These are phyloP conservation scores for Rostrohypoxylon terebratum DNA, from an alignment of 495 filamentous ascomycete genomes.

Conservation along the genomic window DNA sequence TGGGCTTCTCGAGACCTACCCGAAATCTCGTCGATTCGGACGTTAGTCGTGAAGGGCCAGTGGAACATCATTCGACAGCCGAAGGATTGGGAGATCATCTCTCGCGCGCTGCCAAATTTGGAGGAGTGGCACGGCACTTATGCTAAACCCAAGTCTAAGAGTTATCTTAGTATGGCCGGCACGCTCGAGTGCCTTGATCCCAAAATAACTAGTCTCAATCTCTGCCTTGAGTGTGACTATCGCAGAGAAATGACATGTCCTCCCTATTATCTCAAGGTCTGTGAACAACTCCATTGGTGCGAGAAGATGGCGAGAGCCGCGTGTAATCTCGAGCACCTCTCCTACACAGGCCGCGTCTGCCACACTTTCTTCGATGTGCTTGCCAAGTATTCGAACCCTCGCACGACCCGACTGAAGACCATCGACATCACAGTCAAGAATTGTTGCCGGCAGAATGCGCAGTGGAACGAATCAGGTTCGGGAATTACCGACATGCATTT, in stretches of 20 bases:
- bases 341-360: constrained; percentile 76
- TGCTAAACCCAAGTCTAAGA: constrained; percentile 74
- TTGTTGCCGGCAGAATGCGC: constrained; percentile 67
- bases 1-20: constrained; percentile 54
- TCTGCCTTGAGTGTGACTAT: constrained; percentile 76
- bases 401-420: constrained; percentile 65
- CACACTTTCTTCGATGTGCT: constrained; percentile 67
- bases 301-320: constrained; percentile 64
- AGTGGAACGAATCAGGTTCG: constrained; percentile 68
- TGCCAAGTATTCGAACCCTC: constrained; percentile 54
- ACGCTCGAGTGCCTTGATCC: constrained; percentile 65
- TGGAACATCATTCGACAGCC: constrained; percentile 79
- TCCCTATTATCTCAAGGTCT: constrained; percentile 65
- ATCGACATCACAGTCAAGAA: constrained; percentile 78
- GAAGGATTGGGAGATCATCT: constrained; percentile 70
- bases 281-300: constrained; percentile 68
- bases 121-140: constrained; percentile 79
- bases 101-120: constrained; percentile 70
- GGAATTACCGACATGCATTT: constrained; percentile 76
- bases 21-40: constrained; percentile 61
- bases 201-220: constrained; percentile 68
- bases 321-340: constrained; percentile 69
- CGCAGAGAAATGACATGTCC: constrained; percentile 67
- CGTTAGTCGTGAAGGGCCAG: constrained; percentile 76
- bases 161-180: constrained; percentile 71